A percentile compares a stretch with the other conserved stretches of the same genome.
phyloP scores from a whole-genome alignment of 805 yeast genomes.

The Pichia pseudocactophila region DNA sequence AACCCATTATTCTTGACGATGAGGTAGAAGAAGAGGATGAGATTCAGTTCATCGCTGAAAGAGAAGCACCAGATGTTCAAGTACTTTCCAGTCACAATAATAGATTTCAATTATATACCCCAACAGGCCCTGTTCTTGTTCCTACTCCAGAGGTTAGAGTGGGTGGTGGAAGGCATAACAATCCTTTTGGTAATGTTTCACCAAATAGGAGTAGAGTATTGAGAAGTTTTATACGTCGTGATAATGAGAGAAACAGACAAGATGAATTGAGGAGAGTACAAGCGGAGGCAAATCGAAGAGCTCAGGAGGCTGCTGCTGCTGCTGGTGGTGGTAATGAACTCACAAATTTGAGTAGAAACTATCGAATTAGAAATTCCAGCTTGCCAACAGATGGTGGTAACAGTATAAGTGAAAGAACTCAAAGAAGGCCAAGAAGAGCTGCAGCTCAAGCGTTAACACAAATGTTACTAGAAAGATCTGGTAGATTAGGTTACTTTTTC shows the following conservation, averaged over 20 bases:
- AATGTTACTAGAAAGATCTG: neutral
- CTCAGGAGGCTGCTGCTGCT: constrained; percentile 1
- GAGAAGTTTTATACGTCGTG: neutral
- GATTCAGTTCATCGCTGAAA: constrained; percentile 19
- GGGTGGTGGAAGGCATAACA: neutral
- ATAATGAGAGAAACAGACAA: constrained; percentile 1
- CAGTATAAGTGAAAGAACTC: neutral
- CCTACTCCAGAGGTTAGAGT: constrained; percentile 4
- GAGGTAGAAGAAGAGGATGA: constrained; percentile 1
- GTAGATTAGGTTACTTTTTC: too few relatives aligned
- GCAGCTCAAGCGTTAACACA: neutral
- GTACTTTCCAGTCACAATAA: constrained; percentile 2
- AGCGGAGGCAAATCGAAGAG: constrained; percentile 1
- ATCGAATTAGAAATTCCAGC: neutral
- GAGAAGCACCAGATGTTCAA: constrained; percentile 12
- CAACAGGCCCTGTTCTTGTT: constrained; percentile 6
- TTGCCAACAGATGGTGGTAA: neutral
- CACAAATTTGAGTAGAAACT: too few relatives aligned
- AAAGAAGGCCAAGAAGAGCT: neutral
- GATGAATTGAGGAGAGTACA: constrained; percentile 1
- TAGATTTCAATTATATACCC: constrained; percentile 5
- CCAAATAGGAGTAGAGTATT: neutral
- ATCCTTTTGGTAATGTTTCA: neutral
- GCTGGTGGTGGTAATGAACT: neutral
- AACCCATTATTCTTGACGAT: neutral